Base-by-base conservation (phyloP, 805 yeast genomes). In the Metschnikowia hibisci region DNA sequence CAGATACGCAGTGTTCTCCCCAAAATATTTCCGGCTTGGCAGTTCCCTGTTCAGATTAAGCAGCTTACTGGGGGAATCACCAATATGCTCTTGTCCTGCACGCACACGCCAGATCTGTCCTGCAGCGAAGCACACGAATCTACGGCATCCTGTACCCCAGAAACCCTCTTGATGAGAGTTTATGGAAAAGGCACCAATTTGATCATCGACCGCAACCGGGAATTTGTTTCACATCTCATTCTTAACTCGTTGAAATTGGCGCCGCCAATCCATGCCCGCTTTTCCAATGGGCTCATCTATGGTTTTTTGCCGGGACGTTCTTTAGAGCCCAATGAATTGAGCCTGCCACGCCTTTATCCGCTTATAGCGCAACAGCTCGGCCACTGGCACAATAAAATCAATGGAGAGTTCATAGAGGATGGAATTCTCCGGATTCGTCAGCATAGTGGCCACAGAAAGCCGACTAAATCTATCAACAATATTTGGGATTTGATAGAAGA, bases 171-270 rank as follows among this genome's bases (percentile, higher is more conserved):
- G 13, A 80, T 84, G 43, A 67, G 93, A 45, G 81, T 85, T 0
- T 84, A 85, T 52, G 93, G 93, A 7, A 74, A 77, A 44, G 89
- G 89, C 10, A 84, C 93, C 1, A 76, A 73, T 42, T 64, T 80
- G 29, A 83, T 84, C 39, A 84, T 84, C 27, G 89, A 85, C 60
- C 67, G 93, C 49, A 81, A 81, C 51, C 66, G 89, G 29, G 93
- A 84, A 57, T 82, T 80, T 55, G 81, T 82, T 14, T 81, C 85
- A 44, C 91, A 84, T 57, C 57, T 80, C 38, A 76, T 80, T 41
- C 69, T 85, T 39, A 73, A 80, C 52, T 71, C 82, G 3, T 66
- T 80, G 33, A 67, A 70, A 3, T 70, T 84, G 47, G 91, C 91
- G 0, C 87, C 93, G 1, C 73, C 81, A 0, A 73, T 84, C 20